Evolutionary conservation across 2,329 filamentous ascomycete genomes (phyloP).

Genomic region (Decorospora gaudefroyi): DNA sequence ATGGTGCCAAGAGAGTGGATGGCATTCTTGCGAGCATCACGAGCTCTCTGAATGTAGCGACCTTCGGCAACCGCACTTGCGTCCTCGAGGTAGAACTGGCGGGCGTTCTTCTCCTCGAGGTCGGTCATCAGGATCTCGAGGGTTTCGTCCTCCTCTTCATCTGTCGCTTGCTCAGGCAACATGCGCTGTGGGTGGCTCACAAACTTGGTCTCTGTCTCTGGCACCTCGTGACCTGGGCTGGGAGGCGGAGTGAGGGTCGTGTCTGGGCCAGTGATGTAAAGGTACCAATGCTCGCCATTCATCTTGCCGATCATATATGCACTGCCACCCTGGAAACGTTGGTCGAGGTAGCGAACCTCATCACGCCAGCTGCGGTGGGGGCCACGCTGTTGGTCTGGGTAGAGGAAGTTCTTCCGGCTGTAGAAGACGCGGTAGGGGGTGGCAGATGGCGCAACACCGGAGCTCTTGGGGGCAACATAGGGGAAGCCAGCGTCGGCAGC

Average conservation of each 20-base stretch:
- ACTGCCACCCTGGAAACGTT: constrained; percentile 87
- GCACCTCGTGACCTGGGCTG: constrained; percentile 64
- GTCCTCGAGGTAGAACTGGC: constrained; percentile 73
- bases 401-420: constrained; percentile 97
- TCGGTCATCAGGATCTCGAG: constrained; percentile 71
- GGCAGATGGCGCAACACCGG: constrained; percentile 74
- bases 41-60: constrained; percentile 70
- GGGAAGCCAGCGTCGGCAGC: constrained; percentile 92
- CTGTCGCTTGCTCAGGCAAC: constrained; percentile 49
- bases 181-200: constrained; percentile 63
- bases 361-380: constrained; percentile 98
- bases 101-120: constrained; percentile 66
- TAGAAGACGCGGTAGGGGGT: constrained; percentile 97
- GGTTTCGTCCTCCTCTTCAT: constrained; percentile 71
- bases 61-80: constrained; percentile 89
- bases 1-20: constrained; percentile 64
- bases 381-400: constrained; percentile 89
- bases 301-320: constrained; percentile 99
- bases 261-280: constrained; percentile 91
- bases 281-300: constrained; percentile 99
- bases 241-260: constrained; percentile 78
- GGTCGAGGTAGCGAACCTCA: constrained; percentile 90
- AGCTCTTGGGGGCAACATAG: constrained; percentile 68
- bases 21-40: constrained; percentile 65
- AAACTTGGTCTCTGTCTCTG: constrained; percentile 63